Percentiles rank a stretch among this genome's conserved stretches.
Conservation (phyloP, 176 grass and related monocot genomes). For the Olyra latifolia region DNA sequence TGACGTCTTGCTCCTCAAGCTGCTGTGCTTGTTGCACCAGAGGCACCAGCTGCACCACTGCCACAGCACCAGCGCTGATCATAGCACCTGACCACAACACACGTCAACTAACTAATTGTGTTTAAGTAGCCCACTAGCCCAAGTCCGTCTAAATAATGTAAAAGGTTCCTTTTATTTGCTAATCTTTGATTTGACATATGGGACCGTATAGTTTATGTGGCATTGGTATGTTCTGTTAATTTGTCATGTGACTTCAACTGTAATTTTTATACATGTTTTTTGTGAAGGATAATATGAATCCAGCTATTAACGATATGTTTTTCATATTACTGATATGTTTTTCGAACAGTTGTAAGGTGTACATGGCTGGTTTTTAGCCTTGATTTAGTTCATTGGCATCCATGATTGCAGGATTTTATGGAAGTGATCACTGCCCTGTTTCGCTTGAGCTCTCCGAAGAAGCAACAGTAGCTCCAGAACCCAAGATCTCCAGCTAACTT, state of each 20-base stretch:
- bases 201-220: not conserved
- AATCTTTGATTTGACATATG: not conserved
- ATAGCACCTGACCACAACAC: not conserved
- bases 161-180: not conserved
- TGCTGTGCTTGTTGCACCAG: too few relatives aligned
- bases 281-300: not conserved
- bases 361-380: not conserved
- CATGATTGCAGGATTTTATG: slow-evolving; percentile 49
- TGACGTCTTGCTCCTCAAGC: too few relatives aligned
- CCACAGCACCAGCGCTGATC: too few relatives aligned
- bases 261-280: not conserved
- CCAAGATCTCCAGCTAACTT: slow-evolving; percentile 21
- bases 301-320: not conserved
- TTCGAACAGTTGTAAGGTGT: not conserved
- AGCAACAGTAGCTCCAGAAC: slow-evolving; percentile 9
- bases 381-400: not conserved
- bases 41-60: too few relatives aligned
- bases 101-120: not conserved
- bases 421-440: slow-evolving; percentile 57
- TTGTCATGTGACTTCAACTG: slow-evolving; percentile 19
- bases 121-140: not conserved
- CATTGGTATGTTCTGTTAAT: not conserved
- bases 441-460: slow-evolving; percentile 36
- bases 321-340: not conserved
- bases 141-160: not conserved